phyloP scores from a whole-genome alignment of 2,329 filamentous ascomycete genomes.

The Aspergillus sp. region DNA sequence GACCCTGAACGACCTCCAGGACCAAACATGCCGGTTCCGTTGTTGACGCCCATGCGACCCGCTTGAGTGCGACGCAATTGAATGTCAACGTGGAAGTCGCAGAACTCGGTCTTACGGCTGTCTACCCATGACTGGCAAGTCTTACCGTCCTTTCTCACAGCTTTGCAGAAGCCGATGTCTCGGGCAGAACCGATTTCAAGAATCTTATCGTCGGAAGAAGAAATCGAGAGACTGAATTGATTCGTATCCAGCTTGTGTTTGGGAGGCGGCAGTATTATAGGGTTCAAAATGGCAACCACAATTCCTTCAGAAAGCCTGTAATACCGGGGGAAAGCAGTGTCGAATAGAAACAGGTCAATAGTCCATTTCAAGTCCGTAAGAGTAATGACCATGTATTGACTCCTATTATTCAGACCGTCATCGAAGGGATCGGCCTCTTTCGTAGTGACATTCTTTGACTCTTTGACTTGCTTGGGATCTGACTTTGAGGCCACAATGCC shows the following conservation, averaged over 20 bases:
- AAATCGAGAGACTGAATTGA: slow-evolving; percentile 82
- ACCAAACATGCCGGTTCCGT: slow-evolving; percentile 60
- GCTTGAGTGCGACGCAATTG: slow-evolving; percentile 73
- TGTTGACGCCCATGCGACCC: slow-evolving; percentile 78
- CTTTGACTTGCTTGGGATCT: slow-evolving; percentile 68
- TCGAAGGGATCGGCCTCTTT: slow-evolving; percentile 53
- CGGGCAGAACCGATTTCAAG: slow-evolving; percentile 84
- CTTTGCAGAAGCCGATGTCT: slow-evolving; percentile 88
- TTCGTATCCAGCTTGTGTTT: slow-evolving; percentile 76
- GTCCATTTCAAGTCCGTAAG: slow-evolving; percentile 90
- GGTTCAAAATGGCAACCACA: slow-evolving; percentile 88
- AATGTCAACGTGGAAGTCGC: slow-evolving; percentile 88
- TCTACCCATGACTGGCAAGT: slow-evolving; percentile 86
- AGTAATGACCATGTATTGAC: slow-evolving; percentile 91
- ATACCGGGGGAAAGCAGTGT: slow-evolving; percentile 85
- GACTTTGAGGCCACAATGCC: slow-evolving; percentile 89
- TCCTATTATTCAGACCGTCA: slow-evolving; percentile 60
- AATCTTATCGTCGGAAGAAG: slow-evolving; percentile 83
- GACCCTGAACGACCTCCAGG: slow-evolving; percentile 41
- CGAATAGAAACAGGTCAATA: slow-evolving; percentile 89
- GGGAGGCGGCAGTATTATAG: slow-evolving; percentile 84
- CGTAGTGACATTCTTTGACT: slow-evolving; percentile 40
- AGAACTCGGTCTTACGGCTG: slow-evolving; percentile 82
- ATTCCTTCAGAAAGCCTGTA: slow-evolving; percentile 95
- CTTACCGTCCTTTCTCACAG: slow-evolving; percentile 80